These are phyloP conservation scores for Auricularia cornea DNA, from an alignment of 768 basidiomycete genomes.

Conservation along the genomic window DNA sequence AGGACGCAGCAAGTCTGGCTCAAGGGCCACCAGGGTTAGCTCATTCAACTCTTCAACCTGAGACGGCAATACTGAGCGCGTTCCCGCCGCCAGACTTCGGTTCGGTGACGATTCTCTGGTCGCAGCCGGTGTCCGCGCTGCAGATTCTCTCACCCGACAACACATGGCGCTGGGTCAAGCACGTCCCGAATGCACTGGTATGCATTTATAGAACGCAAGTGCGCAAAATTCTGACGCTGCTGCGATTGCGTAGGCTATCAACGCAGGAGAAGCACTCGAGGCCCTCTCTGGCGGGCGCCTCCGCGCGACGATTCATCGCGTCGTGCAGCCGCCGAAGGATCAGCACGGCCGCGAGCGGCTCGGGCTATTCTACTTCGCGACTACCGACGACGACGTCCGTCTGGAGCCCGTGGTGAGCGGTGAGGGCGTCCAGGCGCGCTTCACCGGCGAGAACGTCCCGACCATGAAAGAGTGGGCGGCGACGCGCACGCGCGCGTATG, in stretches of 20 bases:
- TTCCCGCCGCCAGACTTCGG: slow-evolving; percentile 27
- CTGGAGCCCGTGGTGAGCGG: slow-evolving; percentile 22
- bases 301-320: slow-evolving; percentile 30
- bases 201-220: slow-evolving; percentile 1
- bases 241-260: slow-evolving; percentile 28
- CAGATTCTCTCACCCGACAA: slow-evolving; percentile 29
- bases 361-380: slow-evolving; percentile 28
- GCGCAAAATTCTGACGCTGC: background rate
- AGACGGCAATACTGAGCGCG: too few relatives aligned
- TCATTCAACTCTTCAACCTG: too few relatives aligned
- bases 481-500: slow-evolving; percentile 23
- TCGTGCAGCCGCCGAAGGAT: slow-evolving; percentile 28
- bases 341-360: slow-evolving; percentile 27
- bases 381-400: slow-evolving; percentile 23
- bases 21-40: slow-evolving; percentile 29
- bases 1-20: slow-evolving; percentile 26
- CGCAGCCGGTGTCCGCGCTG: slow-evolving; percentile 29
- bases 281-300: slow-evolving; percentile 30
- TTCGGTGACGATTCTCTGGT: slow-evolving; percentile 29
- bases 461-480: slow-evolving; percentile 24
- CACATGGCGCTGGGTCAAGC: slow-evolving; percentile 29
- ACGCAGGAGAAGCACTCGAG: slow-evolving; percentile 27
- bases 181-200: slow-evolving; percentile 29
- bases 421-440: slow-evolving; percentile 24
- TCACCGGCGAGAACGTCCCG: slow-evolving; percentile 16